Base-by-base conservation (phyloP, 768 basidiomycete species). In the Omphalotus guepiniiformis region DNA sequence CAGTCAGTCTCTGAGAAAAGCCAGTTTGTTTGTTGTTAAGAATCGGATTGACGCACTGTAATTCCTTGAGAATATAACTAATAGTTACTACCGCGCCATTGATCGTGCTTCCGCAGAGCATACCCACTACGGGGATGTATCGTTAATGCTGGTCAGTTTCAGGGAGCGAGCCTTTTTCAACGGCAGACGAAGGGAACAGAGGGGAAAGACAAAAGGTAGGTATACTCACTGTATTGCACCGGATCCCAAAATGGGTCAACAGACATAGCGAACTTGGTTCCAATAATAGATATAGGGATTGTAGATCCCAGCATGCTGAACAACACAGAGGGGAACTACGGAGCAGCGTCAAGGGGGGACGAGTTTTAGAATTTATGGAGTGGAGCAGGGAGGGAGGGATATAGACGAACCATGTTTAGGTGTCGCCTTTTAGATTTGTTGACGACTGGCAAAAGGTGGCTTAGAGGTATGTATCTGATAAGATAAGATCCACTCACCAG, bases 231-330 rank as follows among this genome's bases (percentile, higher is more conserved):
- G 55, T 83, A 93, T 58, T 90, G 85, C 29, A 82, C 80, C 0
- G 92, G 89, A 21, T 70, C 76, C 92, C 93, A 93, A 63, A 93
- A 90, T 2, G 88, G 88, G 0, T 76, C 61, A 12, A 84, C 70
- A 0, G 75, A 71, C 85, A 93, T 92, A 2, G 89, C 85, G 54
- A 78, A 91, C 5, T 76, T 74, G 1, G 79, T 73, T 0, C 90
- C 90, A 9, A 92, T 66, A 47, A 93, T 76, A 1, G 90, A 85
- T 21, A 90, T 80, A 0, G 89, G 88, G 26, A 90, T 78, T 0
- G 87, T 89, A 0, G 86, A 85, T n/a, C 72, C 74, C 7, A 89
- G 53, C 80, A 93, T 83, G 0, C 78, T 80, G 9, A 78, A 45
- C 4, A 92, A 65, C 5, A 90, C 79, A 1, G n/a, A n/a, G n/a